These are phyloP conservation scores for Avicennia marina DNA, from an alignment of 257 asterid genomes.

Conservation along the genomic window DNA sequence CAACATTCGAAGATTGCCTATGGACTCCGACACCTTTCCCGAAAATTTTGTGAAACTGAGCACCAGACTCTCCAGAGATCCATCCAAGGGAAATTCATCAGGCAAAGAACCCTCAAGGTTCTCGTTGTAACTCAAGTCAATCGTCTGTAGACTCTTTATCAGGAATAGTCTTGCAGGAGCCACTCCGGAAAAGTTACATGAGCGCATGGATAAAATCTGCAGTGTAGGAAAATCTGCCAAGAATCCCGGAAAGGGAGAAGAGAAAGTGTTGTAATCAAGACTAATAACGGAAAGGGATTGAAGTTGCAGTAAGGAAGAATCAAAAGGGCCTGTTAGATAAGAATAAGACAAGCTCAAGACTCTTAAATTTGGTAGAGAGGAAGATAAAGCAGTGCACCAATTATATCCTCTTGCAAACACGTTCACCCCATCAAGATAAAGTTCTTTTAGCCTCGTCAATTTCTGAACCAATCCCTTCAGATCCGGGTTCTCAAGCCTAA, in stretches of 20 bases:
- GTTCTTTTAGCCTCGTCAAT: slow-evolving; percentile 28
- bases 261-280: slow-evolving; percentile 35
- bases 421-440: slow-evolving; percentile 46
- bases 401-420: slow-evolving; percentile 31
- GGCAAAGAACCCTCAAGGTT: slow-evolving; percentile 51
- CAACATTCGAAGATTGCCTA: slow-evolving; percentile 41
- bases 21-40: slow-evolving; percentile 46
- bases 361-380: slow-evolving; percentile 31
- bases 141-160: slow-evolving; percentile 27
- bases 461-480: slow-evolving; percentile 23
- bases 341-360: slow-evolving; percentile 42
- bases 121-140: slow-evolving; percentile 37
- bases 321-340: slow-evolving; percentile 33
- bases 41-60: slow-evolving; percentile 40
- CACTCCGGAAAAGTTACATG: slow-evolving; percentile 34
- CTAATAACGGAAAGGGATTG: slow-evolving; percentile 33
- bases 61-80: slow-evolving; percentile 31
- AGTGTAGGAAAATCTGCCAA: slow-evolving; percentile 38
- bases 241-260: slow-evolving; percentile 37
- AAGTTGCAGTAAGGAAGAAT: slow-evolving; percentile 33
- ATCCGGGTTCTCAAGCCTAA: slow-evolving; percentile 34
- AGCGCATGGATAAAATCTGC: slow-evolving; percentile 25
- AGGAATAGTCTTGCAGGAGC: slow-evolving; percentile 41
- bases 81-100: slow-evolving; percentile 12
- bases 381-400: slow-evolving; percentile 41